Base-by-base conservation (phyloP, 768 basidiomycete genomes). In the Serendipita vermifera region DNA sequence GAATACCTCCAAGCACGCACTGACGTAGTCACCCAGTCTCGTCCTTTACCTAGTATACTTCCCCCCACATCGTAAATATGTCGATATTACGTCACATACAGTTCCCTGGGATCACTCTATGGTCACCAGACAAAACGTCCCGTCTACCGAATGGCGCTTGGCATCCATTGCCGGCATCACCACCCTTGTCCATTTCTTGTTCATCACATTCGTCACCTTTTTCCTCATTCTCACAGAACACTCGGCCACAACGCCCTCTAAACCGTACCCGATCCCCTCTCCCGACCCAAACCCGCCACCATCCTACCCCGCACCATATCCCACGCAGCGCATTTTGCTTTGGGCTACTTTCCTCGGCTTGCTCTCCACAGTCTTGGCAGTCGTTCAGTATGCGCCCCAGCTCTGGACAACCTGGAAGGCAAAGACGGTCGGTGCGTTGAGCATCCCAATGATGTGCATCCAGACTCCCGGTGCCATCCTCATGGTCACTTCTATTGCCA, bases 381-480 rank as follows among this genome's bases (percentile, higher is more conserved):
- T 80, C 3, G 70, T 86, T 3, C 93, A 99, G 68, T 99, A 97
- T 59, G 76, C 82, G 0, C 93, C 94, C 0, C 93, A 96, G 67
- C 73, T 99, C 24, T 61, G 78, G 11, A 80, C 83, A 59, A 98
- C 93, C 1, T 96, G 84, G 62, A 72, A 70, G 3, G 68, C 77
- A 29, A 85, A 82, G 64, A 77, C 94, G 11, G 92, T 98, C 6
- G 94, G 94, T 2, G 90, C 91, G 0, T 73, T 98, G 14, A 92
- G 89, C 64, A 87, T 99, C 57, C 85, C 86, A 1, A 97, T 90
- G 81, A 97, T 99, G 94, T 70, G 80, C 46, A 87, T 99, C 14
- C 94, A 98, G 69, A 89, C 81, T 11, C 92, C 92, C 2, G 93
- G 92, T 3, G 84, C 87, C 1, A 71, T 87, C 2, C 65, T 88